Base-by-base conservation (phyloP, 73 alveolate genomes). In the Paramecium sonneborni region DNA sequence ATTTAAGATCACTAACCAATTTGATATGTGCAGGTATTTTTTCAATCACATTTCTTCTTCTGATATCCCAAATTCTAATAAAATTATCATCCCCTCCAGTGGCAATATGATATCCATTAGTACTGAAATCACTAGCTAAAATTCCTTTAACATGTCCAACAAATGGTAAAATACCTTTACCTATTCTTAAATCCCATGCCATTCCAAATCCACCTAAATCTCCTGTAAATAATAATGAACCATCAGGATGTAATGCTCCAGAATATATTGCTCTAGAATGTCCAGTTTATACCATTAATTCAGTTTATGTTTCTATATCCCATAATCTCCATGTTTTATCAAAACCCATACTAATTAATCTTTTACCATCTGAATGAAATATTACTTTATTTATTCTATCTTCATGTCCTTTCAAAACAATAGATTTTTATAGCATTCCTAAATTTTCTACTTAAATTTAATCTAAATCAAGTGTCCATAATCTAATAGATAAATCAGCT, bases 241-340 rank as follows among this genome's bases (percentile, higher is more conserved):
- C 99, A 93, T 98, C 99, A 39, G 93, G 97, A 92, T 98, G 99
- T 92, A 98, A 96, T 35, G 97, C 62, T 48, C 97, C 48, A 11
- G 99, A 95, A 92, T 97, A 96, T 28, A 97, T 97, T 56, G 98
- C 98, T 79, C 97, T 92, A 38, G 98, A 90, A 93, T 98, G 99
- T 6, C 99, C 99, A 86, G 98, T 99, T 93, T 98, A 98, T 5
- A 96, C 94, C 76, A 93, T 90, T 1, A 98, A 79, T 90, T 97
- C 98, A 85, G 95, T 92, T 72, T 96, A 26, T 34, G 95, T 67
- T 48, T 76, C 95, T 0, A 95, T 82, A 85, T 97, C 99, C 99
- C 99, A 98, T 57, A 98, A 87, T 35, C 99, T 94, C 99, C 99
- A 97, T 1, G 99, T 98, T 82, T 94, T 92, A 94, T 98, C 99